Percentiles rank a stretch among this genome's conserved stretches.
Conservation (phyloP, 768 basidiomycete genomes). For the Porpolomopsis calyptriformis region DNA sequence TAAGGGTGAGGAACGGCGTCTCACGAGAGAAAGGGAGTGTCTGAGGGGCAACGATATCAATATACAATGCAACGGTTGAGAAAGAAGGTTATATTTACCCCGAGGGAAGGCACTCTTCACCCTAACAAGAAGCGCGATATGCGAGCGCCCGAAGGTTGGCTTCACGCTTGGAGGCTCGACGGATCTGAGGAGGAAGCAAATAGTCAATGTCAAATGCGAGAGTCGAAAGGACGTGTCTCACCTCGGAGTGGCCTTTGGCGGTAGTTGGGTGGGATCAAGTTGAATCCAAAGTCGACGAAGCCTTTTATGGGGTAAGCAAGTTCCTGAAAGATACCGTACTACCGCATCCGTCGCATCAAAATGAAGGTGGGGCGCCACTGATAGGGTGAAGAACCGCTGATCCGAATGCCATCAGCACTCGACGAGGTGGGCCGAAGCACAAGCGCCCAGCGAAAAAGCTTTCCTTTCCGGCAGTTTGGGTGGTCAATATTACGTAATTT, state of each 20-base stretch:
- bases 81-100: constrained; percentile 25
- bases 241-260: no score
- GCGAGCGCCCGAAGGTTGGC: constrained; percentile 48
- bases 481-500: no score
- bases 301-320: neutral
- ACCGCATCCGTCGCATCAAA: neutral
- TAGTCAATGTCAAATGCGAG: neutral
- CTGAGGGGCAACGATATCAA: constrained; percentile 14
- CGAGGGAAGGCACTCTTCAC: constrained; percentile 46
- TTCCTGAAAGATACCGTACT: neutral
- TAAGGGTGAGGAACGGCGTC: constrained; percentile 54
- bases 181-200: constrained; percentile 15
- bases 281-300: neutral
- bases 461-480: no score
- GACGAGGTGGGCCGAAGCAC: no score
- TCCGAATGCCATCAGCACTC: neutral
- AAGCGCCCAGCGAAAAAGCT: no score
- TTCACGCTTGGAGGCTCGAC: constrained; percentile 39
- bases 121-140: constrained; percentile 67
- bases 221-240: no score
- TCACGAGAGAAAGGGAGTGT: constrained; percentile 25
- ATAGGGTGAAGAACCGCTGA: constrained; percentile 4
- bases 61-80: constrained; percentile 1
- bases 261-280: constrained; percentile 1
- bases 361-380: neutral